Conservation (phyloP, 2,329 filamentous ascomycete genomes). For the Salinomyces thailandicus region DNA sequence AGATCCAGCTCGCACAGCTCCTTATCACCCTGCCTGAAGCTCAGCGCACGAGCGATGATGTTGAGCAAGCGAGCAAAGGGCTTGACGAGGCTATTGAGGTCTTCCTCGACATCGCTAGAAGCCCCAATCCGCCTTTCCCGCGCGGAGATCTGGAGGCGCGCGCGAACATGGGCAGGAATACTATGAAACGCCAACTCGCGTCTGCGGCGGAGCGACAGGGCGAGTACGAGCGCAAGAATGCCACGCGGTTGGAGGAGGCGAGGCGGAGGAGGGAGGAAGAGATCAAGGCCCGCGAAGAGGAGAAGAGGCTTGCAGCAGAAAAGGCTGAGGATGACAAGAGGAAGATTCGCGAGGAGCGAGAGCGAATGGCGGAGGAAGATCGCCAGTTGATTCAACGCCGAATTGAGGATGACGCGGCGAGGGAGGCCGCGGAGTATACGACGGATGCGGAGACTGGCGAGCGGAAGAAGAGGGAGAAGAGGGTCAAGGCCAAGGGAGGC, state of each 20-base stretch:
- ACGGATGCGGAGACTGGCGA: conserved; percentile 75
- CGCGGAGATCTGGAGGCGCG: conserved; percentile 85
- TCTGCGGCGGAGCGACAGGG: conserved; percentile 73
- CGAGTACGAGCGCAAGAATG: conserved; percentile 89
- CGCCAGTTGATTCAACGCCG: conserved; percentile 61
- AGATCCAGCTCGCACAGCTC: conserved; percentile 81
- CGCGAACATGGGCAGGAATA: conserved; percentile 94
- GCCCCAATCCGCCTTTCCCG: conserved; percentile 70
- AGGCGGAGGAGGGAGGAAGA: conserved; percentile 72
- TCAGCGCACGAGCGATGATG: conserved; percentile 66
- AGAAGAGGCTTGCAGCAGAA: conserved; percentile 56
- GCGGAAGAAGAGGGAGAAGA: conserved; percentile 68
- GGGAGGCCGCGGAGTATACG: conserved; percentile 62
- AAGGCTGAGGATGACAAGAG: conserved; percentile 63
- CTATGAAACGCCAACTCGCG: conserved; percentile 83
- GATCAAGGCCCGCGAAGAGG: conserved; percentile 65
- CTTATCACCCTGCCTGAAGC: conserved; percentile 65
- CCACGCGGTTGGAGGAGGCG: conserved; percentile 73
- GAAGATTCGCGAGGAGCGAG: conserved; percentile 77
- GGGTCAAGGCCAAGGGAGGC: conserved; percentile 30
- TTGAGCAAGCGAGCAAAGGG: conserved; percentile 68
- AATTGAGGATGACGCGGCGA: conserved; percentile 56
- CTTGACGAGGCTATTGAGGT: conserved; percentile 75
- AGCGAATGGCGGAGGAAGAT: conserved; percentile 65
- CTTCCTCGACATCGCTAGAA: conserved; percentile 49